Evolutionary conservation across 2,329 filamentous ascomycete genomes (phyloP), one percentile per base, ranked within the genome.

Genomic region (Pseudonectria buxi): DNA sequence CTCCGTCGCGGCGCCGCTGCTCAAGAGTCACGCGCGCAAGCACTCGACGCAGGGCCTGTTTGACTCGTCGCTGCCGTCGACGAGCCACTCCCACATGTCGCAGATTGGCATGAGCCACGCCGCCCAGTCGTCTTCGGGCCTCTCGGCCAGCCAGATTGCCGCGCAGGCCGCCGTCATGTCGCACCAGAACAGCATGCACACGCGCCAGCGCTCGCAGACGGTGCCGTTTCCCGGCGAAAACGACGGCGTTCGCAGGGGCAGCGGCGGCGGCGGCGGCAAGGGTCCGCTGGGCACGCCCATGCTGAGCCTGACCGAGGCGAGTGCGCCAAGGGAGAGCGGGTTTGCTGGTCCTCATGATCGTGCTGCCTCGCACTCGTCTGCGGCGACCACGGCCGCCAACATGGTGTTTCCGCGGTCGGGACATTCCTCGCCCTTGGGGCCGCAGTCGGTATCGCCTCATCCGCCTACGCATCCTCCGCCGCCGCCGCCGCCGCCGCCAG

Each of bases 11-110:
- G 50, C 55, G 37, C 61, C 54, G 32, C 45, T 47, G 36, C 55
- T 51, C 33, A 66, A 63, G 41, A 57, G 54, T 15, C 65, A 83
- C 69, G 61, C 74, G 56, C 61, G 81, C 61, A 81, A 79, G 46
- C 74, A 84, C 50, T 85, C 85, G 41, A 76, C 76, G 7, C 83
- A 85, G 56, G 85, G 85, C 51, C 76, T 81, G 52, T 89, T 89
- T 54, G 84, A 89, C 55, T 77, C 83, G 28, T 79, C 74, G 14
- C 65, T 89, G 31, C 81, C 83, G 14, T 80, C 77, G 3, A 74
- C 74, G 30, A 71, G 63, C 49, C 65, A 61, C 3, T 76, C 74
- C 45, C 78, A 73, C 55, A 63, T 74, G 35, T 68, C 68, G 16
- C 68, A 74, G 27, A 54, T 71, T 40, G 59, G 63, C 55, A 63